A percentile compares a stretch with the other conserved stretches of the same genome.
phyloP scores from a whole-genome alignment of 2,329 filamentous ascomycete species.

The Alternaria incomplexa region DNA sequence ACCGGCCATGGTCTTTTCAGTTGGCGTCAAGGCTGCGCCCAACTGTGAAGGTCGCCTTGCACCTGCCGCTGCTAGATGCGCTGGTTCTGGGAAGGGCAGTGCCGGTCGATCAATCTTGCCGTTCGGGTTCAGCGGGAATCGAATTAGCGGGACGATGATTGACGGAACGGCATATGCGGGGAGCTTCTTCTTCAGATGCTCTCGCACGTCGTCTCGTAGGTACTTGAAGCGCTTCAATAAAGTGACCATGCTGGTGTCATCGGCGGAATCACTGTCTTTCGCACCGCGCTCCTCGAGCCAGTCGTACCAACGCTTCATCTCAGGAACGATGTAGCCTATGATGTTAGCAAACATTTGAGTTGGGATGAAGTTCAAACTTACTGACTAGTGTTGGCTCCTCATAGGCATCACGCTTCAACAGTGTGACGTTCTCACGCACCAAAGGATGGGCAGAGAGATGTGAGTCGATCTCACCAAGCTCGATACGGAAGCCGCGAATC shows the following conservation, averaged over 20 bases:
- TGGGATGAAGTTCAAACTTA: conserved; percentile 17
- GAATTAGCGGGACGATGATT: conserved; percentile 73
- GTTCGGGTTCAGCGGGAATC: conserved; percentile 69
- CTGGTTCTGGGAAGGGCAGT: conserved; percentile 80
- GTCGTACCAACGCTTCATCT: conserved; percentile 73
- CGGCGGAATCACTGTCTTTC: conserved; percentile 46
- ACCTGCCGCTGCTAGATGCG: conserved; percentile 66
- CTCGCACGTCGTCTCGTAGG: conserved; percentile 65
- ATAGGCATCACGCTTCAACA: conserved; percentile 81
- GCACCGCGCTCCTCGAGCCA: conserved; percentile 63
- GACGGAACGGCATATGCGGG: conserved; percentile 78
- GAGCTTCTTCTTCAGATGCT: conserved; percentile 74
- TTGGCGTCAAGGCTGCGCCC: conserved; percentile 59
- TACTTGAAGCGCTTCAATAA: conserved; percentile 67
- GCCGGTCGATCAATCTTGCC: conserved; percentile 80
- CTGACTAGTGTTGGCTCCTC: conserved; percentile 87
- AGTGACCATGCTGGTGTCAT: conserved; percentile 59
- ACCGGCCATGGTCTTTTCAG: conserved; percentile 70
- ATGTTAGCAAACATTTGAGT: conserved; percentile 1
- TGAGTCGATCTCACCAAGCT: conserved; percentile 90
- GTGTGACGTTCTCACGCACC: conserved; percentile 82
- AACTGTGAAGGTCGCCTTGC: conserved; percentile 54
- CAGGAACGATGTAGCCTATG: conserved; percentile 77
- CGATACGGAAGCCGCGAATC: conserved; percentile 93
- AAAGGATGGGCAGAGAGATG: conserved; percentile 77